phyloP scores from a whole-genome alignment of 352 stramenopile species.

The Pilasporangium apinafurcum region DNA sequence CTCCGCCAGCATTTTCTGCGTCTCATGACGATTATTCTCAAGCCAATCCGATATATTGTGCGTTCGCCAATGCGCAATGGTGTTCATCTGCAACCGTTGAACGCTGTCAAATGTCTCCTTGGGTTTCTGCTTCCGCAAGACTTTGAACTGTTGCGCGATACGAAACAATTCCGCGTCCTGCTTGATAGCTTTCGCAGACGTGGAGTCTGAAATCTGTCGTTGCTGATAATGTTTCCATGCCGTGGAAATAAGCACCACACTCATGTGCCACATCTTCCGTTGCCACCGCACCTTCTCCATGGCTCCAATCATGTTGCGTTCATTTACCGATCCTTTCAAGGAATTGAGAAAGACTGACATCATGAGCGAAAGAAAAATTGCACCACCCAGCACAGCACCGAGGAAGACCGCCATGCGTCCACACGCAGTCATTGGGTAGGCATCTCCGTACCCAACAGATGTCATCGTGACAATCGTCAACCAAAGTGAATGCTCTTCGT shows the following conservation, averaged over 20 bases:
- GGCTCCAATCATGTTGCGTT: slow-evolving; percentile 34
- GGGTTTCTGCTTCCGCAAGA: slow-evolving; percentile 16
- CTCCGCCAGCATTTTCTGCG: not conserved
- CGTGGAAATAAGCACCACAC: slow-evolving; percentile 23
- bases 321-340: slow-evolving; percentile 50
- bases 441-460: slow-evolving; percentile 50
- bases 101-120: slow-evolving; percentile 11
- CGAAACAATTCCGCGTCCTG: slow-evolving; percentile 3
- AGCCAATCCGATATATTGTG: slow-evolving; percentile 1
- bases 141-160: slow-evolving; percentile 20
- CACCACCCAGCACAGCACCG: slow-evolving; percentile 42
- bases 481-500: slow-evolving; percentile 55
- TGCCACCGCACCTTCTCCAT: slow-evolving; percentile 40
- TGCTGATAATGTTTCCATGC: slow-evolving; percentile 22
- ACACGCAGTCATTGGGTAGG: slow-evolving; percentile 40
- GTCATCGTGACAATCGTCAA: slow-evolving; percentile 61
- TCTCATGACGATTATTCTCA: not conserved
- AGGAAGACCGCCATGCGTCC: slow-evolving; percentile 38
- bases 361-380: slow-evolving; percentile 51
- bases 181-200: not conserved
- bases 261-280: slow-evolving; percentile 15
- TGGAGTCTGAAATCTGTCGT: not conserved
- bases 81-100: slow-evolving; percentile 5
- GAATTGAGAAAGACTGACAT: slow-evolving; percentile 54
- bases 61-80: slow-evolving; percentile 4